phyloP scores from a whole-genome alignment of 208 protist genomes.

The Acanthamoeba lenticulata region DNA sequence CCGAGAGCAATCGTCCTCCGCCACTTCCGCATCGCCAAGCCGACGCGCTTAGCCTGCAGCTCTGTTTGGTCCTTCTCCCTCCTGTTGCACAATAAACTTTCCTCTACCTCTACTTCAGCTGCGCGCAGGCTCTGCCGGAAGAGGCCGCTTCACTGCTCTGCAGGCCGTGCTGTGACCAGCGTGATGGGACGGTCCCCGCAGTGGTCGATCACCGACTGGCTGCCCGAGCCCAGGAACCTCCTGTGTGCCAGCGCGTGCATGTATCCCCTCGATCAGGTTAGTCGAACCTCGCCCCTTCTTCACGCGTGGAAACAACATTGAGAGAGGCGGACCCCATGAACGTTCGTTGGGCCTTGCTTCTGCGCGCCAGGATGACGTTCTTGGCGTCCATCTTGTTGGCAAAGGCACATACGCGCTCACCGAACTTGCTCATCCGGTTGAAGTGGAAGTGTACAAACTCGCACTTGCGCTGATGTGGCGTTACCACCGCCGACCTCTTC shows the following conservation, averaged over 20 bases:
- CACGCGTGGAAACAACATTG: not conserved
- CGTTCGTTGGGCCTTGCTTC: not conserved
- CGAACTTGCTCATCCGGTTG: slow-evolving; percentile 8
- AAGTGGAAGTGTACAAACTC: slow-evolving; percentile 53
- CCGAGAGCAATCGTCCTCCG: not conserved
- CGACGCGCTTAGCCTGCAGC: not conserved
- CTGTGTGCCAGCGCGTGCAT: not conserved
- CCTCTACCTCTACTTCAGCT: not conserved
- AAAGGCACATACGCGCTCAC: not conserved
- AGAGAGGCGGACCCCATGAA: not conserved
- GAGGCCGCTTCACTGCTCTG: not conserved
- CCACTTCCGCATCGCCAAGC: not conserved
- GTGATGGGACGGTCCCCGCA: not conserved
- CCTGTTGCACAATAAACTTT: not conserved
- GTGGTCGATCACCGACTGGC: not conserved
- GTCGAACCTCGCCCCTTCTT: not conserved
- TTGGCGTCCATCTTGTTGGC: not conserved
- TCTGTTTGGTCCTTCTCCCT: not conserved
- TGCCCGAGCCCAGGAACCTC: slow-evolving; percentile 9
- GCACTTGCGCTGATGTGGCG: not conserved
- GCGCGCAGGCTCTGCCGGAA: not conserved
- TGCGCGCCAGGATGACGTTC: slow-evolving; percentile 31
- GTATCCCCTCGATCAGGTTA: not conserved
- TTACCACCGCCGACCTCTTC: not conserved
- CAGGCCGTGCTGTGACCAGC: not conserved